Percentiles rank a stretch among this genome's conserved stretches.
Evolutionary conservation across 495 filamentous ascomycete species (phyloP).

Genomic region (Penicillium diatomitis): DNA sequence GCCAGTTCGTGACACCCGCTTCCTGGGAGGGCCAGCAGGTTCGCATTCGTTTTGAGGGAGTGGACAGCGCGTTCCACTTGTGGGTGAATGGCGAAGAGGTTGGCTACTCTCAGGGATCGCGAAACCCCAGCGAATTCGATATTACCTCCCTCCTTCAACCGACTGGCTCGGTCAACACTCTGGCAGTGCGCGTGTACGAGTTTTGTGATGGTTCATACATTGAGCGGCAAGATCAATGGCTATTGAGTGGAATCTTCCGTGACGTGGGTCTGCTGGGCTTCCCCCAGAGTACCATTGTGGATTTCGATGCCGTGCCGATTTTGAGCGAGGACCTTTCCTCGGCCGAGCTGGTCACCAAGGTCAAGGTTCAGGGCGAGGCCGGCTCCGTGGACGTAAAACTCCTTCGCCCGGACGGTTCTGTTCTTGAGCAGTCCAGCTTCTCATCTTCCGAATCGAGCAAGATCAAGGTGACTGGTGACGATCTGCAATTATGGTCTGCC

Average conservation of each 20-base stretch:
- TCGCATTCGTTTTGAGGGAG: constrained; percentile 55
- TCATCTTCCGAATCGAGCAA: not conserved
- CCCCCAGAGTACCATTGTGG: constrained; percentile 15
- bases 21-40: constrained; percentile 28
- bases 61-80: constrained; percentile 57
- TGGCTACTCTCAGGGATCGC: constrained; percentile 57
- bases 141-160: constrained; percentile 36
- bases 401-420: not conserved
- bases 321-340: constrained; percentile 51
- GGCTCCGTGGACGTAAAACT: constrained; percentile 13
- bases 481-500: constrained; percentile 42
- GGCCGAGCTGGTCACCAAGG: constrained; percentile 43
- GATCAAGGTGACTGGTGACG: constrained; percentile 4
- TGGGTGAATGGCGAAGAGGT: constrained; percentile 51
- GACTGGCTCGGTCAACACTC: constrained; percentile 31
- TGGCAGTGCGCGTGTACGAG: constrained; percentile 51
- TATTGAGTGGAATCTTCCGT: constrained; percentile 54
- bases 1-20: constrained; percentile 36
- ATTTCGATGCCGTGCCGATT: constrained; percentile 12
- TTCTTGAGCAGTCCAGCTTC: constrained; percentile 1
- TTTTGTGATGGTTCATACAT: constrained; percentile 56
- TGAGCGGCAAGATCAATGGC: constrained; percentile 54
- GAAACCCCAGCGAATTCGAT: constrained; percentile 57
- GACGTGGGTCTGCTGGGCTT: constrained; percentile 56
- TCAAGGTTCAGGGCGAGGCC: constrained; percentile 17